Conservation (phyloP, 805 yeast genomes). For the Wickerhamiella azymoides region DNA sequence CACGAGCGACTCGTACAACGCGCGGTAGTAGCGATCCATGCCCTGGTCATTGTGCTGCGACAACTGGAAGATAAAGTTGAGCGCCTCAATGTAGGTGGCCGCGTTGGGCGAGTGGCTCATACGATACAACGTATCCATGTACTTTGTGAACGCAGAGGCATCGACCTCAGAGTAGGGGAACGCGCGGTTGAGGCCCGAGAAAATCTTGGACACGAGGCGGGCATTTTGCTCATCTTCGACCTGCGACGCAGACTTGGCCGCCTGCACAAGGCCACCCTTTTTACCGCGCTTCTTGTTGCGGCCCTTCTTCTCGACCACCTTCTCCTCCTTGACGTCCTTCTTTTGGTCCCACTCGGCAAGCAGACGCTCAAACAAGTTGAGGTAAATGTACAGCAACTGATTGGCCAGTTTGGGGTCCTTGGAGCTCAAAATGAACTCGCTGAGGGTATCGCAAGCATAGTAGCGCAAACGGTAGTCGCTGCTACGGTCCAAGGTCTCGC, state of each 20-base stretch:
- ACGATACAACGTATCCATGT: conserved; percentile 69
- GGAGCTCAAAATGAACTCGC: conserved; percentile 79
- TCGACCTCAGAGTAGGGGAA: conserved; percentile 77
- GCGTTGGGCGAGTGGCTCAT: conserved; percentile 91
- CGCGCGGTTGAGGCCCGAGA: conserved; percentile 92
- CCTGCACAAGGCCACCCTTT: conserved; percentile 48
- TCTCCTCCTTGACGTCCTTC: conserved; percentile 27
- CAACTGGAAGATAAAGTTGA: conserved; percentile 72
- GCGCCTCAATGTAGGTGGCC: conserved; percentile 86
- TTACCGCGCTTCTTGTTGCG: conserved; percentile 64
- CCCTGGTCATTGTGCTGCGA: conserved; percentile 33
- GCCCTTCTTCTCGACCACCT: conserved; percentile 32
- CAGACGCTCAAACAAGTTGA: conserved; percentile 72
- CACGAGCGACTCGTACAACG: conserved; percentile 76
- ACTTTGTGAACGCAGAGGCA: conserved; percentile 50
- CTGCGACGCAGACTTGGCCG: conserved; percentile 20
- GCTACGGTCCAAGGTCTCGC: conserved; percentile 63
- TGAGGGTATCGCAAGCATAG: conserved; percentile 74
- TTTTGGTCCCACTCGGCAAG: conserved; percentile 52
- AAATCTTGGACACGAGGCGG: conserved; percentile 72
- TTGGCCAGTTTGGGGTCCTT: conserved; percentile 74
- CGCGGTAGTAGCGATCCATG: conserved; percentile 56
- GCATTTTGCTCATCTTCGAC: conserved; percentile 59
- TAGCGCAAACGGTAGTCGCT: conserved; percentile 75
- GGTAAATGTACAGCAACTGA: conserved; percentile 66